Evolutionary conservation across 306 rosid genomes (phyloP), one percentile per base, ranked within the genome.

Genomic region (Pyrus betulifolia): DNA sequence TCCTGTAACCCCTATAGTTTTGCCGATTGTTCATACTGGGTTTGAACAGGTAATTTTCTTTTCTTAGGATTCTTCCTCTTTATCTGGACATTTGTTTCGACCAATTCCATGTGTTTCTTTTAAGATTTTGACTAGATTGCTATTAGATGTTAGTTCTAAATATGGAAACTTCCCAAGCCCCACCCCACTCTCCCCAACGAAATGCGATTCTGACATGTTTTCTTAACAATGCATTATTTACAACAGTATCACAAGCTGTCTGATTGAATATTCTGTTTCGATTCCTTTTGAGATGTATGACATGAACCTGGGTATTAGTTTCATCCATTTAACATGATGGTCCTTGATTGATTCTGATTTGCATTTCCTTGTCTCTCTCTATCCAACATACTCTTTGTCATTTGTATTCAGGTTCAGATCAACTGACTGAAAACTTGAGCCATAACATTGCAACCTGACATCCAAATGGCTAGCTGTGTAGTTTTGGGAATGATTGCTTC

Each of bases 1-100:
- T 49, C 88, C 91, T 58, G 28, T 83, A 78, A 91, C 92, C 69
- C 98, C 97, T n/a, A 85, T 92, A 51, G 91, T 91, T 69, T 80
- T 95, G 91, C 97, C 99, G 10, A 89, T 95, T 69, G 72, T 89
- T 51, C 99, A 92, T 87, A 86, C 79, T 67, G 99, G 99, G 67
- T 86, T 95, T 81, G 83, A 95, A 21, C 78, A 89, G 97, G 98
- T 92, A 79, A 67, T 66, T 60, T 52, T 68, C 60, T 15, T 15
- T 22, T 13, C 46, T 4, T 8, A 8, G 21, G 38, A 18, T 27
- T 40, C 68, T 60, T 44, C 28, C 61, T 31, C 46, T 60, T 66
- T 62, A 4, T 22, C 3, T 42, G 6, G 4, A 27, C n/a, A 13
- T 71, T 4, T 70, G 55, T 33, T 71, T 63, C 64, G 42, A 42